Conservation (phyloP, 345 rosid genomes). For the Geranium brycei region DNA sequence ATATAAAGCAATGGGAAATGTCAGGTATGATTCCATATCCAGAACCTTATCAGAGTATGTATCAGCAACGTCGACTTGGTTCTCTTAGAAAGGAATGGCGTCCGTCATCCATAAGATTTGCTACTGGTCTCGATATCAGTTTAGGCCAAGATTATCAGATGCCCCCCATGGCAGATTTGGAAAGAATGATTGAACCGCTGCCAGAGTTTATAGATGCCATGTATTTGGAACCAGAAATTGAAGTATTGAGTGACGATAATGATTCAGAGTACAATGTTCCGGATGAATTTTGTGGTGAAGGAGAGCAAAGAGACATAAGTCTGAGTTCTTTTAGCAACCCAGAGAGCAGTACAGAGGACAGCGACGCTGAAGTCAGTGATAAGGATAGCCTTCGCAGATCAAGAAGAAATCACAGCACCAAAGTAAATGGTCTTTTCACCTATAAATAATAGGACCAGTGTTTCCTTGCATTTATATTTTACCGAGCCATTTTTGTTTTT, state of each 20-base stretch:
- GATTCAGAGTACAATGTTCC: constrained; percentile 83
- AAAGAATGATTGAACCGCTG: constrained; percentile 64
- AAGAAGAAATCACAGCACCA: constrained; percentile 39
- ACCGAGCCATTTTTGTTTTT: constrained; percentile 20
- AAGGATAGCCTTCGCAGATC: constrained; percentile 47
- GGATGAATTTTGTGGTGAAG: constrained; percentile 62
- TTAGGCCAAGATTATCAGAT: constrained; percentile 77
- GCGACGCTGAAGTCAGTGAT: constrained; percentile 40
- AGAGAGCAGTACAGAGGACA: constrained; percentile 55
- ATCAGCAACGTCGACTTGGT: constrained; percentile 86
- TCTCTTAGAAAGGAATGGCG: constrained; percentile 86
- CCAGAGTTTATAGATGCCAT: constrained; percentile 80
- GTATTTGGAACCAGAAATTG: constrained; percentile 89
- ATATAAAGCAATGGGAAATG: constrained; percentile 14
- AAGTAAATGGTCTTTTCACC: constrained; percentile 40
- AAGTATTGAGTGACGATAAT: constrained; percentile 61
- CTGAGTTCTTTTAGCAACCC: constrained; percentile 49
- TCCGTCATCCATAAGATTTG: constrained; percentile 50
- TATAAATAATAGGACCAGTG: constrained; percentile 6
- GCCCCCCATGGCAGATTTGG: constrained; percentile 82
- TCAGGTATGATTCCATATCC: constrained; percentile 90
- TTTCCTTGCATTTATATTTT: constrained; percentile 13
- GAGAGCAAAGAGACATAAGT: constrained; percentile 51
- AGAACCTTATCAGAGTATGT: constrained; percentile 91
- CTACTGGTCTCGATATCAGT: constrained; percentile 76